Evolutionary conservation across 2,329 filamentous ascomycete species (phyloP), one percentile per base, ranked within the genome.

Genomic region (Aspergillus proliferans): DNA sequence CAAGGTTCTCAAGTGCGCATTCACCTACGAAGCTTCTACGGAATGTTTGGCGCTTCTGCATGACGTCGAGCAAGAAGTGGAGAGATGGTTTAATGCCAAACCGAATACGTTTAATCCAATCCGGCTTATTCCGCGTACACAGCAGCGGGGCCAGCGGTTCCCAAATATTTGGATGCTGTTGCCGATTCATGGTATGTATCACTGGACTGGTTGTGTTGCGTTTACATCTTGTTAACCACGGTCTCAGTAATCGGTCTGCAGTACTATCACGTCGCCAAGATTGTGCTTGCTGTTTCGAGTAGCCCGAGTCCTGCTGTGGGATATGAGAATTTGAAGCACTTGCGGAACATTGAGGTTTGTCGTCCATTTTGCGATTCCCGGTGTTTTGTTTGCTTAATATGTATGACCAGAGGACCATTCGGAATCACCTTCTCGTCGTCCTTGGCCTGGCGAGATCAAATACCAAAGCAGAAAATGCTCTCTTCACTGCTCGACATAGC

Each of bases 221-320:
- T n/a, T 22, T 24, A 22, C 18, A 6, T 22, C 46, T 43, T 5
- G 41, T 47, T 30, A 9, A 26, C 18, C 19, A 10, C 10, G 10
- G n/a, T 38, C 4, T 2, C 22, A 63, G 67, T 67, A n/a, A 56
- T 66, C 42, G 65, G 66, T 8, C 41, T 67, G 6, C 65, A 68
- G 47, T 68, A 68, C 47, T 69, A 63, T 38, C 60, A 69, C 43
- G 58, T 66, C 21, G 62, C 65, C 12, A 65, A 64, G 43, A 62
- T 66, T 24, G 56, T 67, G 4, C 49, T 61, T 8, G 54, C 54
- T n/a, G 47, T 62, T 28, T 55, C 58, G 3, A 45, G 51, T 43
- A 46, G 47, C 15, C 45, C 55, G 2, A 51, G 8, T 14, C 34
- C 49, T 3, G 45, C 41, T 9, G 52, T 51, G 8, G 46, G 51